Evolutionary conservation across 2,329 filamentous ascomycete species (phyloP).

Genomic region (Talaromyces marneffei): DNA sequence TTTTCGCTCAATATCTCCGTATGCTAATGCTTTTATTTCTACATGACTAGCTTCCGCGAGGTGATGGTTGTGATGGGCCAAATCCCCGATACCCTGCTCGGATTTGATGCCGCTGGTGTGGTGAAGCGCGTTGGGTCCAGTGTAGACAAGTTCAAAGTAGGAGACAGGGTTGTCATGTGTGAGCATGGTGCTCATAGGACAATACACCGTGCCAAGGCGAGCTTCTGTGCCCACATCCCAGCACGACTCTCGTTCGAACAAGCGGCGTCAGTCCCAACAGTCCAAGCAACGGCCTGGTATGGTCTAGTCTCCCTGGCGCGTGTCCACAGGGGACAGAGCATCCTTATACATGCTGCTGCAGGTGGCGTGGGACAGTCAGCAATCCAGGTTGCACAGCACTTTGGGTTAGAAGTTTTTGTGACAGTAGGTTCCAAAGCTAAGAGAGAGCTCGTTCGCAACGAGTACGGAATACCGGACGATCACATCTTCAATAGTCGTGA

Average conservation of each 20-base stretch:
- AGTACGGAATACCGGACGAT: slow-evolving; percentile 3
- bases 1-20: too few species aligned
- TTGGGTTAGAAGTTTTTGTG: slow-evolving; percentile 15
- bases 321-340: slow-evolving; percentile 17
- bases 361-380: slow-evolving; percentile 18
- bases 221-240: background rate
- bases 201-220: background rate
- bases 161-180: background rate
- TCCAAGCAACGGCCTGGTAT: slow-evolving; percentile 16
- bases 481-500: slow-evolving; percentile 9
- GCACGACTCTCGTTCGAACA: background rate
- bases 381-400: slow-evolving; percentile 19
- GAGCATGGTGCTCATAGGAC: background rate
- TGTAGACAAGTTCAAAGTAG: background rate
- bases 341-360: slow-evolving; percentile 21
- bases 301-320: slow-evolving; percentile 10
- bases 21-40: too few species aligned
- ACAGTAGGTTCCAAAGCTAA: slow-evolving; percentile 15
- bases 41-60: slow-evolving; percentile 17
- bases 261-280: background rate
- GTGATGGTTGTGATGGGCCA: slow-evolving; percentile 16
- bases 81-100: background rate
- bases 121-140: background rate
- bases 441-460: background rate
- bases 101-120: slow-evolving; percentile 1